phyloP scores from a whole-genome alignment of 306 rosid genomes.

The Trichosanthes truncata region DNA sequence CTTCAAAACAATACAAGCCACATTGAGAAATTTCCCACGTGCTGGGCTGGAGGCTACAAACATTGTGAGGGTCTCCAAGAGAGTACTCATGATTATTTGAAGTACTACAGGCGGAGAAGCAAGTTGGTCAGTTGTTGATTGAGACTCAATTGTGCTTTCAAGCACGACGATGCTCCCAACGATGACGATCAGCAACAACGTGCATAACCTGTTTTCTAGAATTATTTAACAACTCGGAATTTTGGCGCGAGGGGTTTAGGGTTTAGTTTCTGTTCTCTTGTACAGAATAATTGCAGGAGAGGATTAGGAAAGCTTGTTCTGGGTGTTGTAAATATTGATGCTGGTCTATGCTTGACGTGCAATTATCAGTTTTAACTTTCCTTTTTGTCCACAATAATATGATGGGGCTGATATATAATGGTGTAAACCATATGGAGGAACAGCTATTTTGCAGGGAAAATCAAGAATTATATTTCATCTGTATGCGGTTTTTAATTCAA shows the following conservation, averaged over 20 bases:
- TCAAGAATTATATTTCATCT: neutral
- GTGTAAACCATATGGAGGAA: neutral
- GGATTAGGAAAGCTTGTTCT: neutral
- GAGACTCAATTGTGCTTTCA: neutral
- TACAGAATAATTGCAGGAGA: slow-evolving; percentile 3
- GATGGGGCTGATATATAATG: neutral
- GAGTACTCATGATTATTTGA: neutral
- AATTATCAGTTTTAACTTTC: neutral
- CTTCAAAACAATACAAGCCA: slow-evolving; percentile 12
- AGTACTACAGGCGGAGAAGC: slow-evolving; percentile 38
- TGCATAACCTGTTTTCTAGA: neutral
- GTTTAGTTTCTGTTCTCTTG: neutral
- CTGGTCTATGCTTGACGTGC: neutral
- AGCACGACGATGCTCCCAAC: neutral
- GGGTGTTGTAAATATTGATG: slow-evolving; percentile 5
- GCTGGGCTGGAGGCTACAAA: slow-evolving; percentile 6
- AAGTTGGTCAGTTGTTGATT: slow-evolving; percentile 4
- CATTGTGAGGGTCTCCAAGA: neutral
- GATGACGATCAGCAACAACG: too few relatives aligned
- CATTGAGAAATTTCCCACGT: slow-evolving; percentile 15
- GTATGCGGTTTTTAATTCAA: neutral
- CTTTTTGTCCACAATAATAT: neutral
- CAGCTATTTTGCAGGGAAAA: neutral
- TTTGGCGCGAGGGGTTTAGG: neutral
- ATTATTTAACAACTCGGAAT: neutral